Percentiles rank a stretch among this genome's conserved stretches.
Evolutionary conservation across 495 filamentous ascomycete species (phyloP).

Genomic region (Staphylotrichum tortipilum): DNA sequence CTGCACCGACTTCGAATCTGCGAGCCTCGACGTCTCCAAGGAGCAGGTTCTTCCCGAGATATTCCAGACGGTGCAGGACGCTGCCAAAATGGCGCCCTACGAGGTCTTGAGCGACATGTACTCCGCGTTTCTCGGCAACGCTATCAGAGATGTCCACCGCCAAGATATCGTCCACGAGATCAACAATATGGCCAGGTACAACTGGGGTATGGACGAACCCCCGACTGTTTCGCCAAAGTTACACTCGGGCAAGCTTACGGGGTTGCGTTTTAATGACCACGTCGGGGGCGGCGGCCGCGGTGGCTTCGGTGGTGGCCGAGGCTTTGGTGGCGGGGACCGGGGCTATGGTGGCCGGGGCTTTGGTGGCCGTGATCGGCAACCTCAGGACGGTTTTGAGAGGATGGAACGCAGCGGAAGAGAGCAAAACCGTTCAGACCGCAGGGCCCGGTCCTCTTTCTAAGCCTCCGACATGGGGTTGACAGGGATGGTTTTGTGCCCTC

Average conservation of each 20-base stretch:
- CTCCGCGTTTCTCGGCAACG: slow-evolving; percentile 41
- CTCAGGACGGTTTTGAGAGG: background rate
- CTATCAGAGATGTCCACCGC: slow-evolving; percentile 28
- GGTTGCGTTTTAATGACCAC: slow-evolving; percentile 34
- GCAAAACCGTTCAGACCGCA: background rate
- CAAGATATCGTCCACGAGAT: slow-evolving; percentile 42
- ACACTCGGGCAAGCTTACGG: slow-evolving; percentile 34
- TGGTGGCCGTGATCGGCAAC: too few relatives aligned
- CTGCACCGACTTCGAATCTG: slow-evolving; percentile 34
- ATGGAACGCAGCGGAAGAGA: slow-evolving; percentile 1
- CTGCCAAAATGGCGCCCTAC: slow-evolving; percentile 23
- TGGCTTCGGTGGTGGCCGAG: slow-evolving; percentile 8
- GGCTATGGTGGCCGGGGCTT: too few relatives aligned
- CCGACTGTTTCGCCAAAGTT: slow-evolving; percentile 43
- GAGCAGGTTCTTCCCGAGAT: slow-evolving; percentile 26
- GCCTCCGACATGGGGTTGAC: background rate
- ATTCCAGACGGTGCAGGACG: slow-evolving; percentile 30
- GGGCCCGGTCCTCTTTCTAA: background rate
- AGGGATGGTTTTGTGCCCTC: background rate
- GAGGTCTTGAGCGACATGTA: slow-evolving; percentile 33
- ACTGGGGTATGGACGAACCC: slow-evolving; percentile 51
- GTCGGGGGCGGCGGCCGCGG: slow-evolving; percentile 4
- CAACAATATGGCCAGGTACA: slow-evolving; percentile 52
- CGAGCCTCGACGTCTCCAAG: slow-evolving; percentile 45
- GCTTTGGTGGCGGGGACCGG: slow-evolving; percentile 11